Conservation (phyloP, 441 rosid genomes). For the Manihot esculenta region DNA sequence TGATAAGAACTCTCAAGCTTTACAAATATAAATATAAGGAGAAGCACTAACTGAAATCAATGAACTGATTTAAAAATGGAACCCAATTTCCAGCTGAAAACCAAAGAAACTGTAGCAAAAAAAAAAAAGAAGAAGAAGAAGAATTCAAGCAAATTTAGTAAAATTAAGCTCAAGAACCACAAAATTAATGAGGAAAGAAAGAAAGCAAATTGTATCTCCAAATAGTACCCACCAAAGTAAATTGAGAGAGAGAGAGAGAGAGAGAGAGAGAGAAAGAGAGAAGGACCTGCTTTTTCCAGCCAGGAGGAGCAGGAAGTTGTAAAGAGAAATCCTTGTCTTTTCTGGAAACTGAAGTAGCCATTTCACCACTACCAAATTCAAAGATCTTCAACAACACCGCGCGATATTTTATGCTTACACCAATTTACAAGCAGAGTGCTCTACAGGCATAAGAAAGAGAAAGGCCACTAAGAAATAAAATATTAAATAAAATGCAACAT, state of each 20-base stretch:
- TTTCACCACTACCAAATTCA: constrained; percentile 29
- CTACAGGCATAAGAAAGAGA: neutral
- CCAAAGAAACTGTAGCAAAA: constrained; percentile 16
- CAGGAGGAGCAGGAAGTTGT: constrained; percentile 65
- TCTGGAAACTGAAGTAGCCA: constrained; percentile 34
- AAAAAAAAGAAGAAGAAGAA: neutral
- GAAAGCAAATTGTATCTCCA: neutral
- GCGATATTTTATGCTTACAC: neutral
- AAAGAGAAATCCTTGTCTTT: constrained; percentile 34
- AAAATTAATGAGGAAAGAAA: neutral
- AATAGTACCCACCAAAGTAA: too few species aligned
- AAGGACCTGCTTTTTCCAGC: constrained; percentile 65
- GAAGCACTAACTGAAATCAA: neutral
- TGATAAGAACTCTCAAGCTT: neutral
- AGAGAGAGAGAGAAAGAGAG: neutral
- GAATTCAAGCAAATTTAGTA: neutral
- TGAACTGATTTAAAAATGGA: neutral
- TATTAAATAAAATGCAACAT: too few species aligned
- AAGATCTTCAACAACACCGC: neutral
- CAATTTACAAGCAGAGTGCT: neutral
- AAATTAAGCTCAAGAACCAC: neutral
- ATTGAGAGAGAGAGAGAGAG: too few species aligned
- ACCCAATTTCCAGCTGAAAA: neutral
- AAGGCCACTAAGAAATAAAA: too few species aligned
- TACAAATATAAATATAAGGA: too few species aligned